phyloP scores from a whole-genome alignment of 176 grass and related monocot species.

The Musa acuminata region DNA sequence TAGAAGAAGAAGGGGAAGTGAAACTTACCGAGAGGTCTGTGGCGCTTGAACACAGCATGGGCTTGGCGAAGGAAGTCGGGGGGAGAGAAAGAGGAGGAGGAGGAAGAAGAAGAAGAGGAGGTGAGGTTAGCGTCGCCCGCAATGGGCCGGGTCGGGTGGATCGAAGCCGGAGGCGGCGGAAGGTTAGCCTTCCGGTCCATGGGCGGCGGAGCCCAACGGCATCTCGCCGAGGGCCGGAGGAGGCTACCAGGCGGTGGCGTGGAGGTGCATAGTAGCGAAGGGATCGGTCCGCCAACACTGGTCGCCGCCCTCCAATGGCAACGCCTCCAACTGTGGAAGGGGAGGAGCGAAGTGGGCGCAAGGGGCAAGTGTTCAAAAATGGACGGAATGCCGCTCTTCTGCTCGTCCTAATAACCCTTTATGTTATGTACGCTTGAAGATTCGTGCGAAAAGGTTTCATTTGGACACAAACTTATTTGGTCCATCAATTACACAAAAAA shows the following conservation, averaged over 20 bases:
- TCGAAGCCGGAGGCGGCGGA: constrained; percentile 5
- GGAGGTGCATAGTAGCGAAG: background rate
- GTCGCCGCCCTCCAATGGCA: no score
- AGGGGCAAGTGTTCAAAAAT: no score
- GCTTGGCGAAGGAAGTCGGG: constrained; percentile 46
- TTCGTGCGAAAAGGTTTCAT: no score
- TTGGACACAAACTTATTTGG: no score
- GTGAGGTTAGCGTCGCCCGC: constrained; percentile 1
- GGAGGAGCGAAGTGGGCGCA: no score
- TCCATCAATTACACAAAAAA: no score
- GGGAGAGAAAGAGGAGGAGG: constrained; percentile 41
- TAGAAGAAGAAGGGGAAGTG: background rate
- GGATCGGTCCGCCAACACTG: background rate
- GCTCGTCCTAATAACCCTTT: no score
- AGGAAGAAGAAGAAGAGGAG: background rate
- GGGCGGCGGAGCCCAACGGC: background rate
- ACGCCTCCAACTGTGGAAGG: no score
- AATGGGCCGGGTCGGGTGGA: background rate
- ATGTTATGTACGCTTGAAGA: no score
- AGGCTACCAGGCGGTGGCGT: constrained; percentile 3
- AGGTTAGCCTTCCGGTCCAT: constrained; percentile 19
- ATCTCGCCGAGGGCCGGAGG: constrained; percentile 1
- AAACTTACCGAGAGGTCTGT: constrained; percentile 12
- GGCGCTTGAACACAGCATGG: constrained; percentile 68
- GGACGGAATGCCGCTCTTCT: no score